Evolutionary conservation across 2,329 filamentous ascomycete genomes (phyloP), one percentile per base, ranked within the genome.

Genomic region (Xylariaceae sp.): DNA sequence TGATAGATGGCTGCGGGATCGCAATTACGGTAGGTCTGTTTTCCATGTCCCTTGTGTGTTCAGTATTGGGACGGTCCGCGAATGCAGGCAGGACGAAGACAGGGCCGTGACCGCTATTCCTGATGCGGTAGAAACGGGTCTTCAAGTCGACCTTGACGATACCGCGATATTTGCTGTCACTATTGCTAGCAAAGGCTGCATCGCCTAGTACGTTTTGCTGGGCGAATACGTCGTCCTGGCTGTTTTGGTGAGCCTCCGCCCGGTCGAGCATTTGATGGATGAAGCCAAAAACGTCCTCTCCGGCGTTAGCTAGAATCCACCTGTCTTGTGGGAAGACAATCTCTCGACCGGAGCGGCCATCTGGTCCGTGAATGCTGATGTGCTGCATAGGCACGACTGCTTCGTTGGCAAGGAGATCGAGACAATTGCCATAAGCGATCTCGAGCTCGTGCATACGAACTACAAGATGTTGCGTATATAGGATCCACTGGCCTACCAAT

Each of bases 391-490:
- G 78, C 1, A 78, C 69, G 6, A 70, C 60, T 1, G 78, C 75
- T 56, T 81, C 78, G 27, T 72, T 71, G 0, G 69, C 69, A 2
- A 83, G 68, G 0, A 73, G 63, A 52, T 82, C 77, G 19, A 78
- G 64, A 1, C 74, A 66, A 52, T 78, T 77, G 51, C 69, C 75
- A 52, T 81, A 76, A 15, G 67, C 62, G 11, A 76, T 72, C 59
- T 83, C 80, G 2, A 83, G 74, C 55, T 82, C 77, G 59, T 81
- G 80, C 66, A 77, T 73, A 38, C 80, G 77, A 6, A 65, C 68
- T 12, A 78, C 68, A 11, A 83, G 74, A 49, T 75, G 71, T 58
- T 81, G 78, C 3, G 73, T 74, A 57, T 75, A 77, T 19, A 75
- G 62, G 7, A 84, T 73, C 72, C 76, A 76, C 62, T 83, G 80